These are phyloP conservation scores for Huntiella bhutanensis DNA, from an alignment of 2,329 filamentous ascomycete species.

Conservation along the genomic window DNA sequence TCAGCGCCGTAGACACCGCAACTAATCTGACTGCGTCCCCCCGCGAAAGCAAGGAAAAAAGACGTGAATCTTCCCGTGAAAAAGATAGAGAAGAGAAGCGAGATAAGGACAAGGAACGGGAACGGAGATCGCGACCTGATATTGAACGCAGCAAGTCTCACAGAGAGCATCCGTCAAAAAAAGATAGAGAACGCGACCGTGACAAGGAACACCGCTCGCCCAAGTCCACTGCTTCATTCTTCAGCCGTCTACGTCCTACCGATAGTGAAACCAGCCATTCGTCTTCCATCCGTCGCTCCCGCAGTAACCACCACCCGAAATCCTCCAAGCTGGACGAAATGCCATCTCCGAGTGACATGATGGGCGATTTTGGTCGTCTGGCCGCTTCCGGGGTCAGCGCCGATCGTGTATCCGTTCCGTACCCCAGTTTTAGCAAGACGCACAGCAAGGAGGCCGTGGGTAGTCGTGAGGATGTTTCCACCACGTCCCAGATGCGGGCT, in stretches of 20 bases:
- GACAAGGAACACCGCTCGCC: conserved; percentile 23
- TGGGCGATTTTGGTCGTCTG: conserved; percentile 6
- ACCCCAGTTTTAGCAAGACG: conserved; percentile 72
- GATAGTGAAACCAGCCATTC: conserved; percentile 23
- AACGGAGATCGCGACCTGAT: conserved; percentile 7
- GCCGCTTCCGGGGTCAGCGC: conserved; percentile 15
- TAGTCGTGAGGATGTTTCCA: conserved; percentile 34
- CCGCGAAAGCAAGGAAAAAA: conserved; percentile 3
- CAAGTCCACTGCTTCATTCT: conserved; percentile 16
- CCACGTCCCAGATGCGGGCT: conserved; percentile 16
- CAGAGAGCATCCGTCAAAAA: conserved; percentile 17
- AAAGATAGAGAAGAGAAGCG: conserved; percentile 3
- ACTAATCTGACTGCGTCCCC: conserved; percentile 9
- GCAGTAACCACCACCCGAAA: conserved; percentile 17
- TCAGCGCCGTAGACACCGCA: conserved; percentile 5
- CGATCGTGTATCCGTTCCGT: conserved; percentile 41
- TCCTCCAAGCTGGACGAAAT: conserved; percentile 18
- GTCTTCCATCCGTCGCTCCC: conserved; percentile 8
- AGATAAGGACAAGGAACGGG: conserved; percentile 8
- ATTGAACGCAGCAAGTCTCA: conserved; percentile 16
- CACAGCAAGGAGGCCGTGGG: conserved; percentile 76
- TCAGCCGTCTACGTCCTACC: conserved; percentile 21
- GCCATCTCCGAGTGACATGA: conserved; percentile 7
- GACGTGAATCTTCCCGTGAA: conserved; percentile 9
- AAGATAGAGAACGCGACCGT: conserved; percentile 18